Evolutionary conservation across 1,284 basidiomycete species (phyloP), one percentile per base, ranked within the genome.

Genomic region (Cryptococcus wingfieldii): DNA sequence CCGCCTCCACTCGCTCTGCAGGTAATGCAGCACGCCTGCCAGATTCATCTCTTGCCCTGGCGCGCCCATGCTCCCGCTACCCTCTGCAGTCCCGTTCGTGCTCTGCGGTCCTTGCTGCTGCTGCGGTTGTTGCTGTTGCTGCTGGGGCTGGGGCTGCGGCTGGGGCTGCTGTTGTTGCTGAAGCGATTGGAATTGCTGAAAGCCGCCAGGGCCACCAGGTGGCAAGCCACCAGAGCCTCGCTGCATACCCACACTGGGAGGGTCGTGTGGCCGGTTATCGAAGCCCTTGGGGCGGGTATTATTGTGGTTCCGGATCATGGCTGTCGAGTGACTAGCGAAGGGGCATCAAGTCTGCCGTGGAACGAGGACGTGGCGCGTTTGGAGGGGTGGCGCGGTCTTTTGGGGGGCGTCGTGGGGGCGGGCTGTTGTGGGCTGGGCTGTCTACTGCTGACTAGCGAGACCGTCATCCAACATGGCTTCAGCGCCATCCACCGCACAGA

Each of bases 1-100:
- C 59, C 91, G 83, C 60, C 96, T 83, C 91, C 94, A 98, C 82
- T 98, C 96, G 51, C 90, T 91, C 79, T 99, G 96, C 48, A 98
- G 83, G 77, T 93, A 98, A 79, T 98, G 95, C 58, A 99, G 82
- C 56, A 98, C 92, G 71, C 86, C 90, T 9, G 94, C 93, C 56
- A 98, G 86, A 44, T 89, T 95, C 77, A 89, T 90, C 77, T 92
- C 89, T 72, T 68, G 68, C 9, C 59, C 63, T 23, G 60, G 53
- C 10, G 54, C 61, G 18, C 59, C 49, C 12, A 50, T 62, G 31
- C 58, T 62, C 9, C 62, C 63, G 54, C 68, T 67, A 28, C 64
- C 69, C 53, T 73, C 71, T 14, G 59, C 43, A 2, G 60, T 56
- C 13, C 59, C 59, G 18, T 57, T 53, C 3, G 51, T 53, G 16